A percentile compares a stretch with the other conserved stretches of the same genome.
phyloP scores from a whole-genome alignment of 2,329 filamentous ascomycete genomes.

The Scedosporium minutisporum region DNA sequence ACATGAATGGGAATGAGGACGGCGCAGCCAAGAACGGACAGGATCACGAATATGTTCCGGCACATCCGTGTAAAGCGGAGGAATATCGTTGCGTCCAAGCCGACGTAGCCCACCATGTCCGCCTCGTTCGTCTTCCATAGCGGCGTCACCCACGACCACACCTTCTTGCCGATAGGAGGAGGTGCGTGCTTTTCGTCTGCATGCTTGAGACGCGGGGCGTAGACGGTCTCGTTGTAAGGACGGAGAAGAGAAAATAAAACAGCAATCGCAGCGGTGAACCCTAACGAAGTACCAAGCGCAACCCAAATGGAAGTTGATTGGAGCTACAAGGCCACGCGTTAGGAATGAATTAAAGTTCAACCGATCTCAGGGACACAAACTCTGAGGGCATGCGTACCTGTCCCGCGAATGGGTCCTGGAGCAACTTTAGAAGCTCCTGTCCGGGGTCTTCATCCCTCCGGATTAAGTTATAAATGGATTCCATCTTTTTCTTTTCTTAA shows the following conservation, averaged over 20 bases:
- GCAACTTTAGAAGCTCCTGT: constrained; percentile 35
- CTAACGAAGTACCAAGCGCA: constrained; percentile 71
- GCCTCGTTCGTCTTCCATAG: constrained; percentile 70
- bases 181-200: constrained; percentile 84
- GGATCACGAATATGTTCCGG: constrained; percentile 72
- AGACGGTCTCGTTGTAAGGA: constrained; percentile 84
- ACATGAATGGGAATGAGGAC: constrained; percentile 78
- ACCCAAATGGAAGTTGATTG: constrained; percentile 58
- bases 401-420: constrained; percentile 40
- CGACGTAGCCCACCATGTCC: constrained; percentile 69
- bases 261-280: constrained; percentile 62
- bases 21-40: constrained; percentile 63
- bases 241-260: constrained; percentile 80
- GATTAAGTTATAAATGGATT: not conserved
- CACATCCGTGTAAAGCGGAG: constrained; percentile 84
- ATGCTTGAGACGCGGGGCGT: constrained; percentile 88
- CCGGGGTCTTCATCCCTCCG: constrained; percentile 19
- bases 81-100: constrained; percentile 86
- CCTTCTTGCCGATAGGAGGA: constrained; percentile 74
- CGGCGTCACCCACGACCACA: constrained; percentile 79
- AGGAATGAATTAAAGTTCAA: constrained; percentile 3
- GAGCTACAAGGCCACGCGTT: constrained; percentile 22
- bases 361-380: not conserved
- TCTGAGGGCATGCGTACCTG: constrained; percentile 24
- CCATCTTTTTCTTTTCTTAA: not conserved